Evolutionary conservation across 371 early-diverging fungal species (phyloP).

Genomic region (Rhizopus microsporus): DNA sequence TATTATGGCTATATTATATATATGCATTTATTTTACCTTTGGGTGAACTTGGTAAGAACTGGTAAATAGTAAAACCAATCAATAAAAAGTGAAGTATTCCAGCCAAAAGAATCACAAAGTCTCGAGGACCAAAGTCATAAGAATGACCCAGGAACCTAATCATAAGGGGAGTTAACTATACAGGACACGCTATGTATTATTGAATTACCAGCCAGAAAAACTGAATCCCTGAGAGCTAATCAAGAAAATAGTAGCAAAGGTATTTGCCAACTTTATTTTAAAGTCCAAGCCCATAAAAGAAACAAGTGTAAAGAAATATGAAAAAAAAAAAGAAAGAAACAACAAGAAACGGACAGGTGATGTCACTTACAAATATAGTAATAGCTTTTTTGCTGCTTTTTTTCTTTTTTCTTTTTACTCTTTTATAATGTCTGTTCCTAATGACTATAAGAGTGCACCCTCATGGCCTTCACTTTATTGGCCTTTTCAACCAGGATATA

Average conservation of each 20-base stretch:
- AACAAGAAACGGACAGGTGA: constrained; percentile 7
- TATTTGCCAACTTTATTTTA: constrained; percentile 45
- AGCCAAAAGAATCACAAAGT: constrained; percentile 39
- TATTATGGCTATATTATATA: background rate
- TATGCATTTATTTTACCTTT: constrained; percentile 34
- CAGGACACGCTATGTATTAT: background rate
- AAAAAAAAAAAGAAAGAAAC: constrained; percentile 9
- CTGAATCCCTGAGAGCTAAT: constrained; percentile 43
- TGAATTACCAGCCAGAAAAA: constrained; percentile 33
- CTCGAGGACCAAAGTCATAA: constrained; percentile 36
- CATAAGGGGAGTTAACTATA: constrained; percentile 1
- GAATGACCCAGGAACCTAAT: constrained; percentile 39
- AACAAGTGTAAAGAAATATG: constrained; percentile 3
- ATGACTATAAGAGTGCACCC: constrained; percentile 56
- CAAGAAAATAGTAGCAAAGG: constrained; percentile 40
- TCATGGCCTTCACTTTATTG: constrained; percentile 67
- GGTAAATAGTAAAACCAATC: constrained; percentile 49
- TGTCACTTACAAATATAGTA: background rate
- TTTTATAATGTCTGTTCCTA: constrained; percentile 42
- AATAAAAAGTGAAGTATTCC: constrained; percentile 39
- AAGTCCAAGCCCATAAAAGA: constrained; percentile 24
- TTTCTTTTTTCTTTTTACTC: background rate
- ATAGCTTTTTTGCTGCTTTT: background rate
- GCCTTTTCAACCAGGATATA: constrained; percentile 54
- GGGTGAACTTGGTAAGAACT: constrained; percentile 48